A percentile compares a stretch with the other conserved stretches of the same genome.
Conservation (phyloP, 2,329 filamentous ascomycete species). For the Fusarium globosum region DNA sequence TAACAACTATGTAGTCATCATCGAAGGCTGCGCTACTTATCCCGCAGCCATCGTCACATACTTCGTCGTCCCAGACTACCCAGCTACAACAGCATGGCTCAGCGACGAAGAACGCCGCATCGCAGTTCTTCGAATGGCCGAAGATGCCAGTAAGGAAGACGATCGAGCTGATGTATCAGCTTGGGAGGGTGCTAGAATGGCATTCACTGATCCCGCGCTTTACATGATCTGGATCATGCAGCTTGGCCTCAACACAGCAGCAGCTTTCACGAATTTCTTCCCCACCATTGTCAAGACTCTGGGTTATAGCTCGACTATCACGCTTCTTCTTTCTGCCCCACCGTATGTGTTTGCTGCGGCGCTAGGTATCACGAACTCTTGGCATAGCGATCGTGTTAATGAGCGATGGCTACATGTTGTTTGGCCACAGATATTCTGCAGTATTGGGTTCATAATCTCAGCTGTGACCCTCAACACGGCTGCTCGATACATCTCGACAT, state of each 20-base stretch:
- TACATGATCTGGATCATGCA: slow-evolving; percentile 26
- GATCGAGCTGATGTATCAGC: background rate
- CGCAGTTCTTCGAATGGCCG: slow-evolving; percentile 3
- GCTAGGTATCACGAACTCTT: slow-evolving; percentile 4
- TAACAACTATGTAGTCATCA: background rate
- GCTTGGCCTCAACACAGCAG: slow-evolving; percentile 12
- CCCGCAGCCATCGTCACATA: slow-evolving; percentile 11
- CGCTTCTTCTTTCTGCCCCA: slow-evolving; percentile 4
- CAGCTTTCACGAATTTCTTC: slow-evolving; percentile 15
- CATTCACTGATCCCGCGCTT: background rate
- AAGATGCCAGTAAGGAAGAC: slow-evolving; percentile 15
- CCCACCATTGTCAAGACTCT: slow-evolving; percentile 16
- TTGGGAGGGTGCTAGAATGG: slow-evolving; percentile 10
- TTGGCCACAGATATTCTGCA: slow-evolving; percentile 14
- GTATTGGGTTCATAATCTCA: slow-evolving; percentile 9
- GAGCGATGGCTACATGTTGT: slow-evolving; percentile 15
- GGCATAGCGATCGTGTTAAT: slow-evolving; percentile 7
- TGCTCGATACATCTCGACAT: slow-evolving; percentile 10
- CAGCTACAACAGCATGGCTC: slow-evolving; percentile 10
- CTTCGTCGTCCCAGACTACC: slow-evolving; percentile 21
- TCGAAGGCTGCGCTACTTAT: slow-evolving; percentile 11
- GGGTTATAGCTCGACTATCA: slow-evolving; percentile 2
- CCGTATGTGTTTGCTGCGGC: slow-evolving; percentile 13
- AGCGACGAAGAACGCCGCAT: slow-evolving; percentile 7
- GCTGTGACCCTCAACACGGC: slow-evolving; percentile 8